phyloP scores from a whole-genome alignment of 139 green algal genomes.

The Volvox africanus region DNA sequence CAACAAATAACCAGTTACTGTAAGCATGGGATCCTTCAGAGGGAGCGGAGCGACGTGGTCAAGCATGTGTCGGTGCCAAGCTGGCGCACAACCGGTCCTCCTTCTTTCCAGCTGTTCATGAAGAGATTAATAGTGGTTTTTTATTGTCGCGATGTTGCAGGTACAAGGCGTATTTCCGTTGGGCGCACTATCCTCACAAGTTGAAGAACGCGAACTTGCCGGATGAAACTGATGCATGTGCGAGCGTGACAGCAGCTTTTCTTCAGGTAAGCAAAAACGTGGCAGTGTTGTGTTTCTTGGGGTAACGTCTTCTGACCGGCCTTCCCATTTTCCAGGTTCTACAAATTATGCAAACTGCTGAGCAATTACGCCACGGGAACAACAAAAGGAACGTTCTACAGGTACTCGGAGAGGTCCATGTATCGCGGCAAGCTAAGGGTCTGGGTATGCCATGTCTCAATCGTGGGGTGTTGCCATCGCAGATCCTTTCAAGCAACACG shows the following conservation, averaged over 20 bases:
- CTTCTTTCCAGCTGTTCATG: neutral
- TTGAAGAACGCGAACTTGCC: slow-evolving; percentile 67
- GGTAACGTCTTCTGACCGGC: neutral
- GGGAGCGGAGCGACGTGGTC: neutral
- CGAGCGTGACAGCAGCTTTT: slow-evolving; percentile 94
- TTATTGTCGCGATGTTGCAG: slow-evolving; percentile 49
- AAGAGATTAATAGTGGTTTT: neutral
- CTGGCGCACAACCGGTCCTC: neutral
- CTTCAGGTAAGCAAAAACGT: slow-evolving; percentile 72
- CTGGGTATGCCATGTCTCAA: neutral
- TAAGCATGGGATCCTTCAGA: slow-evolving; percentile 58
- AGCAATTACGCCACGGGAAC: slow-evolving; percentile 57
- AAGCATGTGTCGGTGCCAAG: neutral
- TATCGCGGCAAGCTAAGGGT: too few species aligned
- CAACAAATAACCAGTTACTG: slow-evolving; percentile 96
- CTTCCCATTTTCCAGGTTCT: slow-evolving; percentile 74
- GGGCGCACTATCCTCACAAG: slow-evolving; percentile 86
- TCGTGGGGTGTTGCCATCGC: neutral
- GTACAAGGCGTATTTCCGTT: slow-evolving; percentile 94
- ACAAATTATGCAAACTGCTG: slow-evolving; percentile 80
- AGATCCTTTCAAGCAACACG: slow-evolving; percentile 93
- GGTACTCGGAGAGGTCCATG: neutral
- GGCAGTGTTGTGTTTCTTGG: neutral
- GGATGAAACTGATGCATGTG: slow-evolving; percentile 89
- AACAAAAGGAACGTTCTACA: slow-evolving; percentile 74